A percentile compares a stretch with the other conserved stretches of the same genome.
phyloP scores from a whole-genome alignment of 495 filamentous ascomycete species.

The Talaromyces proteolyticus region DNA sequence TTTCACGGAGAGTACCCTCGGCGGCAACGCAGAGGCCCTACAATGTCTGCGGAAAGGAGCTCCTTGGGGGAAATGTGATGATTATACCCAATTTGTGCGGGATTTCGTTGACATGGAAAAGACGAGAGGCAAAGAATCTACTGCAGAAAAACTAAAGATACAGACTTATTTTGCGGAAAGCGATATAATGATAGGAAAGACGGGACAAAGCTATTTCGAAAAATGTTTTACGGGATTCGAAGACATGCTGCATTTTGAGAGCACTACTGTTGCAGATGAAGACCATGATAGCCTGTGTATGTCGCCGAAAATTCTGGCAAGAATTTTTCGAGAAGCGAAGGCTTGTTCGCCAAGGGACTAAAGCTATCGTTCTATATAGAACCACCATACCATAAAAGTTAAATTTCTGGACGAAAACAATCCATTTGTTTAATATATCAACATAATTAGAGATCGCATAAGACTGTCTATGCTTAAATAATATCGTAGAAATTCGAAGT shows the following conservation, averaged over 20 bases:
- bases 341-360: too few relatives aligned
- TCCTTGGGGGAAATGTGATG: constrained; percentile 21
- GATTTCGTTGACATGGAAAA: constrained; percentile 7
- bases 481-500: too few relatives aligned
- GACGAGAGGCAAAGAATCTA: neutral
- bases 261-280: constrained; percentile 10
- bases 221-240: constrained; percentile 18
- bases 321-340: constrained; percentile 12
- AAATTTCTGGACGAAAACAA: too few relatives aligned
- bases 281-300: constrained; percentile 25
- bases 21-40: constrained; percentile 28
- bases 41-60: constrained; percentile 21
- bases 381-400: too few relatives aligned
- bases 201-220: constrained; percentile 25
- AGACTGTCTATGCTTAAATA: too few relatives aligned
- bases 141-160: constrained; percentile 6
- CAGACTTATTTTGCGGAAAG: constrained; percentile 18
- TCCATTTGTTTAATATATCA: too few relatives aligned
- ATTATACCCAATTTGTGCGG: constrained; percentile 19
- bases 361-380: too few relatives aligned
- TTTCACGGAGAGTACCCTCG: constrained; percentile 21
- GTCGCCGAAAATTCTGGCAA: constrained; percentile 17
- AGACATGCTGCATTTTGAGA: constrained; percentile 11
- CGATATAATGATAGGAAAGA: constrained; percentile 24
- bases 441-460: too few relatives aligned